Percentiles rank a stretch among this genome's conserved stretches.
phyloP scores from a whole-genome alignment of 225 moss, liverwort and hornwort species.

The Climacium dendroides region DNA sequence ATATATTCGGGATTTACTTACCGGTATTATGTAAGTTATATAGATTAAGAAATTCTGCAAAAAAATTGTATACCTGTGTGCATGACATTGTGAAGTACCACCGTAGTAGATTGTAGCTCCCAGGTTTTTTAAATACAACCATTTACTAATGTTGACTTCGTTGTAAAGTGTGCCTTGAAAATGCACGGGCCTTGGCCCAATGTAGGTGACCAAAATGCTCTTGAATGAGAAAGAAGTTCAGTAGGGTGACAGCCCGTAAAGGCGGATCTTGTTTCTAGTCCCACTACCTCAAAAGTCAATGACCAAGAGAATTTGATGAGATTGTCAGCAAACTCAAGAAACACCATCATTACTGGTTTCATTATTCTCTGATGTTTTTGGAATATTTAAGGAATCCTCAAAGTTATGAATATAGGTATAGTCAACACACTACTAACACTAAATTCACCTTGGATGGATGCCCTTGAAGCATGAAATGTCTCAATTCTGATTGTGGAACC shows the following conservation, averaged over 20 bases:
- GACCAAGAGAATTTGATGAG: background rate
- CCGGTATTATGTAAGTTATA: background rate
- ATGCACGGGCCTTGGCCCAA: background rate
- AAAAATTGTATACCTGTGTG: background rate
- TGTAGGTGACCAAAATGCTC: background rate
- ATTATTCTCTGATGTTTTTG: accelerated
- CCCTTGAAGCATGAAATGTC: background rate
- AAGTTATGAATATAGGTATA: background rate
- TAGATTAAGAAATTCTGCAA: background rate
- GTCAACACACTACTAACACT: no score
- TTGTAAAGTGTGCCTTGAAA: background rate
- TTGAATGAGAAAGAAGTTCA: background rate
- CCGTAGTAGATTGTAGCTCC: background rate
- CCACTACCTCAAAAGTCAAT: no score
- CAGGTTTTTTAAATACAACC: background rate
- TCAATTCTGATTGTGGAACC: no score
- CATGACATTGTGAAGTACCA: background rate
- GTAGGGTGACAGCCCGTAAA: background rate
- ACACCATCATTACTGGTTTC: background rate
- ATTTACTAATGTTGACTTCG: no score
- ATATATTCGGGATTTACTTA: background rate
- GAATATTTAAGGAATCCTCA: background rate
- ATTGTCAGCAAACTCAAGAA: background rate
- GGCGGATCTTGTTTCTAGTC: no score
- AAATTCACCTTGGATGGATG: background rate